Evolutionary conservation across 2,329 filamentous ascomycete genomes (phyloP), one percentile per base, ranked within the genome.

Genomic region (Tolypocladium album): DNA sequence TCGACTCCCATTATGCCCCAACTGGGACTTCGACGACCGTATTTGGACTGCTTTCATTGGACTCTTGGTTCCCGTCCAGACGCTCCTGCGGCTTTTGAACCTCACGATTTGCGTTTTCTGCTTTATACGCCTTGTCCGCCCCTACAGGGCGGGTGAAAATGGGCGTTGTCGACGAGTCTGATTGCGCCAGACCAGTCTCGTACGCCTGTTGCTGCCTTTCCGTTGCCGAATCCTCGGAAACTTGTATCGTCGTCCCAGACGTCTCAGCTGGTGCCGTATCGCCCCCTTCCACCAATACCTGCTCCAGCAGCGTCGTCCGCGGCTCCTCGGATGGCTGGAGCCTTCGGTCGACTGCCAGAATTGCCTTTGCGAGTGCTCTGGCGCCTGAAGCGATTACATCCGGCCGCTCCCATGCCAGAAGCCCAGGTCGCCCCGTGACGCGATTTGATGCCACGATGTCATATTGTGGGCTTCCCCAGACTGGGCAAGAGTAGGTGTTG

Each of bases 341-440:
- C 20, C 76, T 71, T 43, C 66, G 65, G 59, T 80, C 76, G 9
- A 64, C 61, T 31, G 65, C 68, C 17, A 79, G 38, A 11, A 81
- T 66, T 3, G 71, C 72, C 59, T 70, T 71, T 0, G 76, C 74
- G 40, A 82, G 68, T 4, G 70, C 74, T 40, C 74, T 69, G 3
- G 74, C 71, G 0, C 80, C 80, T 3, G 71, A 64, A 0, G 70
- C 64, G 59, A 82, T 77, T 43, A 79, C 64, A 39, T 79, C 76
- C 1, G 79, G 79, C 20, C 75, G 69, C 61, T 82, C 79, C 76
- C 78, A 81, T 13, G 76, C 74, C 40, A 83, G 64, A 40, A 82
- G 69, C 0, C 79, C 78, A 0, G 77, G 70, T 5, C 68, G 69
- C 2, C 78, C 79, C 6, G 66, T 15, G 0, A 71, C 71, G 38